Evolutionary conservation across 2,329 filamentous ascomycete genomes (phyloP), one percentile per base, ranked within the genome.

Genomic region (Nigrospora osmanthi): DNA sequence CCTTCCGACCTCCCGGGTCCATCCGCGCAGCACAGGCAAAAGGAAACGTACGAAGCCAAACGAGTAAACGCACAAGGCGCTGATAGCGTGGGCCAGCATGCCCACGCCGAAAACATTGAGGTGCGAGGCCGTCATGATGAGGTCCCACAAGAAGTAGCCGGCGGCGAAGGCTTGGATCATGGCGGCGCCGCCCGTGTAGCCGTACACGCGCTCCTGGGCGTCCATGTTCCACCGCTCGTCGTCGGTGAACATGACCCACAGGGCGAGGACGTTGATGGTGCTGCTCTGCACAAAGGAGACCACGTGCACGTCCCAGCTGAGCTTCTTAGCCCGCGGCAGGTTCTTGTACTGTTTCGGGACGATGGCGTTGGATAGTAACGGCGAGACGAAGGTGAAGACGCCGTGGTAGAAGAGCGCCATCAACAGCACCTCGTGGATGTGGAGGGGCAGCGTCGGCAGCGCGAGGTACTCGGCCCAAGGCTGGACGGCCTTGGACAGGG

Each of bases 221-320:
- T 78, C 69, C 79, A 88, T 87, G 39, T 67, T 67, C 53, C 65
- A 70, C 48, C 87, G 75, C 62, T 89, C 85, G 35, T 81, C 68
- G 62, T 93, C 87, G 36, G 60, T 65, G 45, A 71, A 72, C 65
- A 89, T 86, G 46, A 87, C 76, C 75, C 81, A 90, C 14, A 93
- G 66, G n/a, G 86, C 85, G 31, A 90, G 67, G 40, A 54, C 61
- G 62, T 84, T 88, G 67, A 94, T 87, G 45, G 88, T 66, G 31
- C 74, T 69, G 60, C 81, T 84, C 72, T 94, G 88, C 45, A 87
- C 72, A 53, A 93, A 76, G n/a, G 85, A 89, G 31, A 93, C 87
- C 45, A 91, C 82, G 60, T 91, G 88, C 19, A 89, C 83, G 62
- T 94, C 81, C 88, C 88, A 93, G 71, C 86, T 93, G 50, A 89